These are phyloP conservation scores for Gentiana straminea DNA, from an alignment of 257 asterid species.

Conservation along the genomic window DNA sequence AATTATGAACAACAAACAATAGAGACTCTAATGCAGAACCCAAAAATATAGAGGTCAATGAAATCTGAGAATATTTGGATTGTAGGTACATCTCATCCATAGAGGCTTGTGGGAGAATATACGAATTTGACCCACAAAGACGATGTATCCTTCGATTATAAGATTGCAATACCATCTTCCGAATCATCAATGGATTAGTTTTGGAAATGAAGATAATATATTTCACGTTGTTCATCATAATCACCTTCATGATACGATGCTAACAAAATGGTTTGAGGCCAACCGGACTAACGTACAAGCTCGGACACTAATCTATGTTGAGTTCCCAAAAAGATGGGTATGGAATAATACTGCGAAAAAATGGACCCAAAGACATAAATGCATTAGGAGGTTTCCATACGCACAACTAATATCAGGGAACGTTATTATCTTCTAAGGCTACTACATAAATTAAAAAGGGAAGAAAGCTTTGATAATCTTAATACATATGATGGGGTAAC, in stretches of 20 bases:
- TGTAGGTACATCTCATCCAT: no score
- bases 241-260: background rate
- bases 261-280: background rate
- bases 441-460: background rate
- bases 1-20: no score
- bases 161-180: background rate
- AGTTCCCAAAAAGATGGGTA: background rate
- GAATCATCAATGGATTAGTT: background rate
- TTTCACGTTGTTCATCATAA: background rate
- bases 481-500: background rate
- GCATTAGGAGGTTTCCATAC: background rate
- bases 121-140: background rate
- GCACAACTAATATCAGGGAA: background rate
- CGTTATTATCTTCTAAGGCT: background rate
- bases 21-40: background rate
- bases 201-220: background rate
- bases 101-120: no score
- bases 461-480: background rate
- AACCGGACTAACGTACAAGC: background rate
- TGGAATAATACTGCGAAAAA: background rate
- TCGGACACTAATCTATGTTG: background rate
- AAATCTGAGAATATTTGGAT: no score
- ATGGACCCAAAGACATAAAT: background rate
- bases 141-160: background rate
- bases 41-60: background rate